These are phyloP conservation scores for Gigaspora rosea DNA, from an alignment of 192 early-diverging fungal genomes.

Conservation along the genomic window DNA sequence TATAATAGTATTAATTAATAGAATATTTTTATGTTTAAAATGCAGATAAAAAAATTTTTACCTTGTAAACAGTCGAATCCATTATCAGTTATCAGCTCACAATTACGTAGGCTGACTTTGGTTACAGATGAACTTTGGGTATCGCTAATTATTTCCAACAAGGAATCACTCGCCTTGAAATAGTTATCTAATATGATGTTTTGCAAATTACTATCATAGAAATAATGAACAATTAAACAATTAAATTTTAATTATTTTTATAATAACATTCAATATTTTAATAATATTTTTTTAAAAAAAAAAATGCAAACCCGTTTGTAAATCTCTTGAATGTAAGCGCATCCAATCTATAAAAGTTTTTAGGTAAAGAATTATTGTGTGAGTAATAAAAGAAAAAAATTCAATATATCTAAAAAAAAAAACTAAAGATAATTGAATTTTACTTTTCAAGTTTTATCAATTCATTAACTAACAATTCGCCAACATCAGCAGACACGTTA, in stretches of 20 bases:
- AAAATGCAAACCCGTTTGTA: not conserved
- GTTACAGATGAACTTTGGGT: not conserved
- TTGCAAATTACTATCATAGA: slow-evolving; percentile 8
- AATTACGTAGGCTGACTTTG: not conserved
- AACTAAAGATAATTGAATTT: too few species aligned
- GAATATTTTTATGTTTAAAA: too few species aligned
- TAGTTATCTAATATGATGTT: slow-evolving; percentile 15
- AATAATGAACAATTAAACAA: not conserved
- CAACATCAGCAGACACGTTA: not conserved
- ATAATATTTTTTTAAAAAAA: not conserved
- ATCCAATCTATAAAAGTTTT: not conserved
- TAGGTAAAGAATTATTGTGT: too few species aligned
- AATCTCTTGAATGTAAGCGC: not conserved
- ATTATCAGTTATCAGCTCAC: not conserved
- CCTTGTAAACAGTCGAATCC: not conserved
- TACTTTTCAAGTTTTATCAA: slow-evolving; percentile 1
- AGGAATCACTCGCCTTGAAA: not conserved
- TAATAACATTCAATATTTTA: not conserved
- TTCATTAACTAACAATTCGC: not conserved
- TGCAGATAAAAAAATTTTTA: not conserved
- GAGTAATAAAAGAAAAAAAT: too few species aligned
- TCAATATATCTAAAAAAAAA: too few species aligned
- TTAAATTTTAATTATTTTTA: not conserved
- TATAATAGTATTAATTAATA: too few species aligned
- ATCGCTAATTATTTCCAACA: not conserved